These are phyloP conservation scores for Lumnitzera racemosa DNA, from an alignment of 345 rosid genomes.

Conservation along the genomic window DNA sequence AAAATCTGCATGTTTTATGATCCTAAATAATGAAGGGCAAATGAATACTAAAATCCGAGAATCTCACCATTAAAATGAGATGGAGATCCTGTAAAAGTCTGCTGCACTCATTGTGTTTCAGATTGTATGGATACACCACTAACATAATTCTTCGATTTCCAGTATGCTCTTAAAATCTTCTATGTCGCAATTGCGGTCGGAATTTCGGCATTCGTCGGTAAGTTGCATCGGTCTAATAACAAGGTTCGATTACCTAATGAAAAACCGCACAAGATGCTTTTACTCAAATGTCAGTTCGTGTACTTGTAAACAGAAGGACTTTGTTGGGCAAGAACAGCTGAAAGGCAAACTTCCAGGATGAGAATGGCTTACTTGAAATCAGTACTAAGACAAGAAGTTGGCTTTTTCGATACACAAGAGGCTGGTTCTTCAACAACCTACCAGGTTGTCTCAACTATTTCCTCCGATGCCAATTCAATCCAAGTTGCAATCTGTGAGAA, in stretches of 20 bases:
- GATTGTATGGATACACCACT: not conserved
- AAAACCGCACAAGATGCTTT: not conserved
- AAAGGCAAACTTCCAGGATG: slow-evolving; percentile 62
- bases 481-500: slow-evolving; percentile 64
- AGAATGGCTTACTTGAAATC: slow-evolving; percentile 53
- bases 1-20: too few relatives aligned
- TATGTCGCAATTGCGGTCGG: slow-evolving; percentile 58
- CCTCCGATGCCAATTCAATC: slow-evolving; percentile 54
- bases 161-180: slow-evolving; percentile 51
- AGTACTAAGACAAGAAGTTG: slow-evolving; percentile 60
- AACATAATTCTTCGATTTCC: slow-evolving; percentile 2
- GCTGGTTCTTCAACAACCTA: slow-evolving; percentile 51
- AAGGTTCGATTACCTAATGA: not conserved
- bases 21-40: too few relatives aligned
- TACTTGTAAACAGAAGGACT: slow-evolving; percentile 41
- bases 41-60: too few relatives aligned
- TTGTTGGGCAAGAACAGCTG: slow-evolving; percentile 68
- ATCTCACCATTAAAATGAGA: too few relatives aligned
- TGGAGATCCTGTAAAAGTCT: not conserved
- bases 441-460: slow-evolving; percentile 53
- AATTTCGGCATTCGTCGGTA: slow-evolving; percentile 54
- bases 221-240: slow-evolving; percentile 11
- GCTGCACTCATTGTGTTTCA: too few relatives aligned
- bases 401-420: slow-evolving; percentile 59
- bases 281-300: not conserved